These are phyloP conservation scores for Hypoxylon sp. DNA, from an alignment of 2,329 filamentous ascomycete species.

Conservation along the genomic window DNA sequence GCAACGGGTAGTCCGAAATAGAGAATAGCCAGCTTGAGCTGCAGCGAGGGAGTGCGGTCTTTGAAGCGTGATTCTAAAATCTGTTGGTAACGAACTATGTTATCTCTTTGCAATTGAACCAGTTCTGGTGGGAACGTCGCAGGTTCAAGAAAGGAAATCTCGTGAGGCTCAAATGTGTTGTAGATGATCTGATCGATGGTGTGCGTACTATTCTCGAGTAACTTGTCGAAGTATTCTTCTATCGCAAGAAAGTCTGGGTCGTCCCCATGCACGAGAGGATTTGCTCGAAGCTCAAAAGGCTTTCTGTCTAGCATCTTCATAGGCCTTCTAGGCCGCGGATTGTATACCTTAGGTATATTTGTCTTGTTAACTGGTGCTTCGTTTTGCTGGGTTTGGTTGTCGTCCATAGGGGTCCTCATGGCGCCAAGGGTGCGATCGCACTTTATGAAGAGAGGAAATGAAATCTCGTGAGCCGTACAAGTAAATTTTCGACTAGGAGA, in stretches of 20 bases:
- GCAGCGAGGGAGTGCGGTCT: constrained; percentile 50
- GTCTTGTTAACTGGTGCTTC: not conserved
- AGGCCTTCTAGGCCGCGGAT: not conserved
- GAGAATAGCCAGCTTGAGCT: constrained; percentile 62
- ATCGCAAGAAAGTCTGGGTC: constrained; percentile 45
- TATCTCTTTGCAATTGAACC: constrained; percentile 53
- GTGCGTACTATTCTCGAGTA: constrained; percentile 46
- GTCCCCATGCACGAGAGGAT: constrained; percentile 41
- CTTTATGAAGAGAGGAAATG: constrained; percentile 18
- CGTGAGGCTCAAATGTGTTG: constrained; percentile 55
- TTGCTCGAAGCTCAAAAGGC: constrained; percentile 44
- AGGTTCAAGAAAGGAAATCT: constrained; percentile 54
- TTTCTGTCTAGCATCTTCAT: constrained; percentile 37
- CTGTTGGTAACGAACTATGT: constrained; percentile 51
- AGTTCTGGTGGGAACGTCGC: constrained; percentile 49
- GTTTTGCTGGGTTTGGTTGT: not conserved
- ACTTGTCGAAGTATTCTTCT: constrained; percentile 50
- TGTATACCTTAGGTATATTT: not conserved
- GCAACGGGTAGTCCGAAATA: constrained; percentile 64
- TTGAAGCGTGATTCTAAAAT: constrained; percentile 55
- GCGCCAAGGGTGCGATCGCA: constrained; percentile 42
- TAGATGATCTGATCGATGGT: constrained; percentile 55
- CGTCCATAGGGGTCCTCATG: constrained; percentile 9
- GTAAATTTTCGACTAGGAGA: constrained; percentile 1
- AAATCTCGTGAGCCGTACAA: constrained; percentile 1